These are phyloP conservation scores for Saturnispora dispora DNA, from an alignment of 805 yeast species.

Conservation along the genomic window DNA sequence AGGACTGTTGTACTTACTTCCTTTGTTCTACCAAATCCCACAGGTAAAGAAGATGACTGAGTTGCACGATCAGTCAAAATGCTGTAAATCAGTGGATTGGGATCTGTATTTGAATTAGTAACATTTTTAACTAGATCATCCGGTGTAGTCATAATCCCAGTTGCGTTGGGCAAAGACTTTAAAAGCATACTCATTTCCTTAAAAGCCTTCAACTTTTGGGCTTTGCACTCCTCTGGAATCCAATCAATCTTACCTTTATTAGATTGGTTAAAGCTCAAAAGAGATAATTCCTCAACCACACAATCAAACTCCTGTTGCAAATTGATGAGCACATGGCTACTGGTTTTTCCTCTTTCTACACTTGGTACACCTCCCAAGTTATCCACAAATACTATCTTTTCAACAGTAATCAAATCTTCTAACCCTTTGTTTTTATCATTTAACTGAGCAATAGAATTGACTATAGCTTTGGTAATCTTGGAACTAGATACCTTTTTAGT, in stretches of 20 bases:
- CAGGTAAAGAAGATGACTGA: constrained; percentile 84
- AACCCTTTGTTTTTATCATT: constrained; percentile 16
- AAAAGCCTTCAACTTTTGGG: constrained; percentile 43
- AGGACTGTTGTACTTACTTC: constrained; percentile 68
- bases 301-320: constrained; percentile 70
- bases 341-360: constrained; percentile 56
- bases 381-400: constrained; percentile 74
- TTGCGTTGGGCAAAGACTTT: constrained; percentile 38
- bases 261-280: constrained; percentile 11
- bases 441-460: constrained; percentile 26
- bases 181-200: constrained; percentile 55
- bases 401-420: constrained; percentile 45
- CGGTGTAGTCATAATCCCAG: constrained; percentile 86
- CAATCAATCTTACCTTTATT: constrained; percentile 5
- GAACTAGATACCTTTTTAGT: constrained; percentile 32
- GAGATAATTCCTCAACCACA: constrained; percentile 47
- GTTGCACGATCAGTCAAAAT: constrained; percentile 85
- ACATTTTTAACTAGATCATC: constrained; percentile 46
- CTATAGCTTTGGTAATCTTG: constrained; percentile 32
- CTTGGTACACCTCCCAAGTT: constrained; percentile 88
- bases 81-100: constrained; percentile 85
- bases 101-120: constrained; percentile 40
- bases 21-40: constrained; percentile 47
- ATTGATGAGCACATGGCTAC: constrained; percentile 83
- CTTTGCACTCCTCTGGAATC: constrained; percentile 7